Conservation (phyloP, 129 eudicot species). For the Ambrosia artemisiifolia region DNA sequence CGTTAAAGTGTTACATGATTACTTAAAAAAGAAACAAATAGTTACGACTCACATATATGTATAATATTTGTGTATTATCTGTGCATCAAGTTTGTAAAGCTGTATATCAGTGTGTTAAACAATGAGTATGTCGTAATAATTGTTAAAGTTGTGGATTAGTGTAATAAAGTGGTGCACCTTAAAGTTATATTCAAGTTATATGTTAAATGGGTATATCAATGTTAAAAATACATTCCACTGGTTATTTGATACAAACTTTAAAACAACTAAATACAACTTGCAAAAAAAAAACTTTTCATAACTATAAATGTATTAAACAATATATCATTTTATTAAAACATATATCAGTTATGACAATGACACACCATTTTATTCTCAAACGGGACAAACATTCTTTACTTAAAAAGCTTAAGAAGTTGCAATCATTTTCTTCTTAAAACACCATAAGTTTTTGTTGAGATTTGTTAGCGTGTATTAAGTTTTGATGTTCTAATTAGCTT, state of each 20-base stretch:
- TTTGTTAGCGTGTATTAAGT: slow-evolving; percentile 13
- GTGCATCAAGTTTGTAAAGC: too few species aligned
- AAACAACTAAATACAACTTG: background rate
- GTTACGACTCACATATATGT: too few species aligned
- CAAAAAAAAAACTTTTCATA: background rate
- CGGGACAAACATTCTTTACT: background rate
- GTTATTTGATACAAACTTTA: background rate
- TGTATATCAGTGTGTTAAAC: too few species aligned
- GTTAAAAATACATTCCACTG: too few species aligned
- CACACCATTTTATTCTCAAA: background rate
- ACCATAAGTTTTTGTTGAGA: background rate
- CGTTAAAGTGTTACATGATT: too few species aligned
- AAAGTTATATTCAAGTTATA: too few species aligned
- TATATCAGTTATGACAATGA: background rate
- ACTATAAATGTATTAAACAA: background rate
- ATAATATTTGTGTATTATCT: too few species aligned
- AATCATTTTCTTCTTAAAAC: background rate
- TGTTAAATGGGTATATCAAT: too few species aligned
- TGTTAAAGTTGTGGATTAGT: too few species aligned
- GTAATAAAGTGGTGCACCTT: too few species aligned
- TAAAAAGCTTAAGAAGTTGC: background rate
- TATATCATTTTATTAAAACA: background rate
- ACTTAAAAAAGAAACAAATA: too few species aligned
- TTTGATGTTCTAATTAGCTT: slow-evolving; percentile 15
- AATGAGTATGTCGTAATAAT: too few species aligned